Base-by-base conservation (phyloP, 768 basidiomycete genomes). In the Psilocybe cyanescens region DNA sequence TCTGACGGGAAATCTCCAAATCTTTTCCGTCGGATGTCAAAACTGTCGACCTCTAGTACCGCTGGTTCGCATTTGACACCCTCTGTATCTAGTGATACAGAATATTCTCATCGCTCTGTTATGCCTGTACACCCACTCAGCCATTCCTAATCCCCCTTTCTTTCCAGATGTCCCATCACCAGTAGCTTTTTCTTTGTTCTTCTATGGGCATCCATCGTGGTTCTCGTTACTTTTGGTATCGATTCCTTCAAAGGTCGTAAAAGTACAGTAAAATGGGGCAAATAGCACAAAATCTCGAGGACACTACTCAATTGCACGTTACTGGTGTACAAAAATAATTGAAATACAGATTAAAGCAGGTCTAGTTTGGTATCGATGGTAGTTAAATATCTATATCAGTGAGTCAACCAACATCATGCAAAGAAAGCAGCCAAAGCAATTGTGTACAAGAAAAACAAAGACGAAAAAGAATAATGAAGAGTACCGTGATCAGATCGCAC, bases 401-500 rank as follows among this genome's bases (percentile, higher is more conserved):
- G 24, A 24, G 24, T 24, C 24, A 24, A 24, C 24, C 24, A 24
- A 49, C 5, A 19, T 17, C 9, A 49, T 49, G 9, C 47, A 29
- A 30, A 7, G 29, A 7, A 50, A 50, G 12, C 24, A 50, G 49
- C 29, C 28, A 29, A 3, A 50, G 28, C 12, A 29, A 8, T 11
- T 7, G n/a, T 35, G n/a, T 29, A 17, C 6, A 33, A 28, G 28
- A 47, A 47, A 30, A 47, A 57, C 8, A 56, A 45, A 28, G 1
- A 6, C 30, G 8, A 19, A 58, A 57, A 47, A 44, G 16, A 2
- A 50, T 31, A 37, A 24, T 29, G 46, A 30, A 58, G 9, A 37
- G 45, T 8, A 49, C 49, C 28, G 24, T 33, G 14, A 35, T 35
- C 56, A 84, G 53, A 84, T 84, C 37, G 78, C 71, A 58, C 81